Conservation (phyloP, 306 rosid genomes). For the Lablab purpureus region DNA sequence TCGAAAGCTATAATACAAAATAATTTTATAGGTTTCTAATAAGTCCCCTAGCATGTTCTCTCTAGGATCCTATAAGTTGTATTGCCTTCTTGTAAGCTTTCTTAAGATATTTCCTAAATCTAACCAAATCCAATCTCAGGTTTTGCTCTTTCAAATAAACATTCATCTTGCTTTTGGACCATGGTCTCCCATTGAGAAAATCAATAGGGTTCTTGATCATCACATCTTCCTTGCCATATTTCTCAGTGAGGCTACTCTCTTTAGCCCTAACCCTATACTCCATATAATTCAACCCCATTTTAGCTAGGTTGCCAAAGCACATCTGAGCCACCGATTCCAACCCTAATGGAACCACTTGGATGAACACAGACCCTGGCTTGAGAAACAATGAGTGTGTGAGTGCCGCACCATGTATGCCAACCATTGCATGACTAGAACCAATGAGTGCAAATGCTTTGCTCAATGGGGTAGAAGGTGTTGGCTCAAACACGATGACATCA, state of each 20-base stretch:
- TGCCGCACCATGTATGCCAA: slow-evolving; percentile 59
- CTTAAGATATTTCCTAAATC: slow-evolving; percentile 40
- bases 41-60: not conserved
- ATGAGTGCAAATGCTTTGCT: slow-evolving; percentile 43
- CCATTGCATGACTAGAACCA: slow-evolving; percentile 56
- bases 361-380: slow-evolving; percentile 35
- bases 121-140: slow-evolving; percentile 51
- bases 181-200: slow-evolving; percentile 38
- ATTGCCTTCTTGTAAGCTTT: slow-evolving; percentile 43
- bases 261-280: slow-evolving; percentile 47
- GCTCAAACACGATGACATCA: slow-evolving; percentile 49
- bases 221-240: slow-evolving; percentile 41
- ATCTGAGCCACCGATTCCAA: slow-evolving; percentile 41
- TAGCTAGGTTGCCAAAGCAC: slow-evolving; percentile 2
- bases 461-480: slow-evolving; percentile 32
- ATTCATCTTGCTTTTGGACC: slow-evolving; percentile 40
- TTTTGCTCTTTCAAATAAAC: slow-evolving; percentile 56
- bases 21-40: not conserved
- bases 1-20: not conserved
- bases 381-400: slow-evolving; percentile 57
- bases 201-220: slow-evolving; percentile 42
- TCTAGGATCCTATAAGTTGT: slow-evolving; percentile 4
- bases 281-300: slow-evolving; percentile 32
- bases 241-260: slow-evolving; percentile 52
- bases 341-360: slow-evolving; percentile 65